A percentile compares a stretch with the other conserved stretches of the same genome.
Conservation (phyloP, 176 grass and related monocot species). For the Carex pumila region DNA sequence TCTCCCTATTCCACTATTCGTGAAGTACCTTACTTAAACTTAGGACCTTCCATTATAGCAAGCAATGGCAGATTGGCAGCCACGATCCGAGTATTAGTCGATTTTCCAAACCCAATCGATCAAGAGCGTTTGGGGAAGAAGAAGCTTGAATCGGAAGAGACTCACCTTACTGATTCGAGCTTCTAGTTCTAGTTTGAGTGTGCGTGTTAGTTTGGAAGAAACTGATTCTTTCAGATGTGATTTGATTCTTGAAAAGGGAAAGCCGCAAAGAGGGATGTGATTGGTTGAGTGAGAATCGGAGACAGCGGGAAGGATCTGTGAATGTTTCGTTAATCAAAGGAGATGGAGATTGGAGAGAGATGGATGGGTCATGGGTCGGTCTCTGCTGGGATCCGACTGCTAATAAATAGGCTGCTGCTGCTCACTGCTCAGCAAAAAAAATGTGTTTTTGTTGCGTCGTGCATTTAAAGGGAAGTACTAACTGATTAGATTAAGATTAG, state of each 20-base stretch:
- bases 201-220: neutral
- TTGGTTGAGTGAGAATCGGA: neutral
- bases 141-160: neutral
- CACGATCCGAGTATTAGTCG: neutral
- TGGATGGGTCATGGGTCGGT: neutral
- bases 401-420: neutral
- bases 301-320: neutral
- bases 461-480: neutral
- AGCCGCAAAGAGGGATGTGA: neutral
- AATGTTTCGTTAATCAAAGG: neutral
- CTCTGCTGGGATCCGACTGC: neutral
- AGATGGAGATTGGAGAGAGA: neutral
- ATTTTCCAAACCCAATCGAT: neutral
- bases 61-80: neutral
- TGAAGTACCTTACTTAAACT: neutral
- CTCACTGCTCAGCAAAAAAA: neutral
- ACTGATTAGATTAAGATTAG: no score
- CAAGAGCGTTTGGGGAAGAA: neutral
- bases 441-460: neutral
- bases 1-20: neutral
- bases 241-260: neutral
- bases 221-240: neutral
- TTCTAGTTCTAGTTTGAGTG: neutral
- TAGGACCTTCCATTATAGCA: neutral
- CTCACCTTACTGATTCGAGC: neutral